Percentiles rank a stretch among this genome's conserved stretches.
Evolutionary conservation across 768 basidiomycete genomes (phyloP).

Genomic region (Russula vinacea): DNA sequence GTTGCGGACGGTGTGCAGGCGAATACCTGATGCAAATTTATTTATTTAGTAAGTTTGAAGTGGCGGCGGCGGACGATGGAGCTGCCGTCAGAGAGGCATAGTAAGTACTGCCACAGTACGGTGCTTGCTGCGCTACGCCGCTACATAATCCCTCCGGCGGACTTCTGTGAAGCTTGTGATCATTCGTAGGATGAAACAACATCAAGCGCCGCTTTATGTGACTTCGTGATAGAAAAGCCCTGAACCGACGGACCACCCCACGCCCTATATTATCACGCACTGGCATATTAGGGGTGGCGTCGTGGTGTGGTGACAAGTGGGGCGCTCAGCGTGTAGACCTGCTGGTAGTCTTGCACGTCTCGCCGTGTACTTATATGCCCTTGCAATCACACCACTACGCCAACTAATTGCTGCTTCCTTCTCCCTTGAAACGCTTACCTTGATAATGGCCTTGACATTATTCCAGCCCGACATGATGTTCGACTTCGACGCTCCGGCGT

Average conservation of each 20-base stretch:
- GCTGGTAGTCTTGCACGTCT: neutral
- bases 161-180: neutral
- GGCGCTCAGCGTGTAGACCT: neutral
- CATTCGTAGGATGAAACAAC: neutral
- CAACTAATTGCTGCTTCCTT: neutral
- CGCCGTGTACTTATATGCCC: conserved; percentile 2
- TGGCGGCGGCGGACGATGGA: no score
- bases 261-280: neutral
- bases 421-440: neutral
- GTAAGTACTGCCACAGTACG: no score
- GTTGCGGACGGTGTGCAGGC: no score
- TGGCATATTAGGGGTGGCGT: neutral
- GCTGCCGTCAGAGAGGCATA: no score
- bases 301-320: neutral
- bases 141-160: neutral
- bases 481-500: neutral
- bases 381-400: neutral
- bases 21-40: no score
- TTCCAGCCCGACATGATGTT: neutral
- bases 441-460: neutral
- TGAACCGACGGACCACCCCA: neutral
- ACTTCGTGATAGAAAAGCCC: neutral
- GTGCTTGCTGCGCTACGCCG: no score
- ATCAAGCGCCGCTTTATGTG: neutral
- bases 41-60: no score